Conservation (phyloP, 495 filamentous ascomycete genomes). For the Eremomyces bilateralis region DNA sequence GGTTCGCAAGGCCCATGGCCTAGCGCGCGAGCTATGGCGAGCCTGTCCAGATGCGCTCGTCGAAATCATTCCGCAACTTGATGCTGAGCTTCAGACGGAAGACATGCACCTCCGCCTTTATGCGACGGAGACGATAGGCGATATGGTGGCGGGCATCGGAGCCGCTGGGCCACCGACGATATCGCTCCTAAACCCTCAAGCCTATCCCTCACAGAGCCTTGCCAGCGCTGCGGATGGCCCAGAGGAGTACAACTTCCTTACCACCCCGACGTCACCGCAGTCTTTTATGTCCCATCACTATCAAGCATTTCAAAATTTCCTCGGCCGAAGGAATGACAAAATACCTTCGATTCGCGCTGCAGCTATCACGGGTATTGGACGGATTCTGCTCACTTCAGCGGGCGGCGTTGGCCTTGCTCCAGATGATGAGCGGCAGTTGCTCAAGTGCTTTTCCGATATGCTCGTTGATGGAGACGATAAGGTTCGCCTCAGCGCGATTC, state of each 20-base stretch:
- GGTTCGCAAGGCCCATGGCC: conserved; percentile 64
- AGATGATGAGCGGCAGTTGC: conserved; percentile 48
- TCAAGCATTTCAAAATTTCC: conserved; percentile 57
- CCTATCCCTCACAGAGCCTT: conserved; percentile 55
- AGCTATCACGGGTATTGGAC: conserved; percentile 68
- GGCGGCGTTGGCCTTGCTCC: conserved; percentile 66
- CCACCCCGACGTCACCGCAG: conserved; percentile 57
- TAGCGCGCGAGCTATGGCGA: conserved; percentile 86
- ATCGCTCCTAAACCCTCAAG: conserved; percentile 50
- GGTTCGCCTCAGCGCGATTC: conserved; percentile 70
- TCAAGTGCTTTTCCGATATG: conserved; percentile 54
- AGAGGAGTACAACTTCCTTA: conserved; percentile 40
- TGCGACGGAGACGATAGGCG: conserved; percentile 81
- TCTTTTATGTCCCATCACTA: conserved; percentile 64
- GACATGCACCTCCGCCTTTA: conserved; percentile 66
- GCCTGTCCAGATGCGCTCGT: conserved; percentile 72
- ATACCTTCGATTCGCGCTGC: conserved; percentile 53
- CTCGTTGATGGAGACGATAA: conserved; percentile 76
- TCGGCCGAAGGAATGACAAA: conserved; percentile 71
- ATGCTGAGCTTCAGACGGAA: conserved; percentile 79
- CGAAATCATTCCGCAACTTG: conserved; percentile 84
- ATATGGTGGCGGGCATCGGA: conserved; percentile 80
- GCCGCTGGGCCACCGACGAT: conserved; percentile 63
- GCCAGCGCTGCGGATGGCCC: conserved; percentile 27
- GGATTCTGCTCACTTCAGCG: conserved; percentile 63